These are phyloP conservation scores for thale cress (Arabidopsis thaliana) DNA, from an alignment of 345 rosid genomes.

Conservation along the genomic window TAIR10.1 NC_003070.9:8231501-8232000, in stretches of 20 bases:
- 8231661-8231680: neutral
- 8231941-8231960: conserved; percentile 3
- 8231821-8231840: conserved; percentile 30
- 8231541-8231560: neutral
- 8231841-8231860: conserved; percentile 37
- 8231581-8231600: neutral
- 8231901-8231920: conserved; percentile 38
- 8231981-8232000: conserved; percentile 8
- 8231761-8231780: neutral
- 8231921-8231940: conserved; percentile 31
- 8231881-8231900: conserved; percentile 35
- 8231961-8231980: conserved; percentile 3
- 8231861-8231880: conserved; percentile 37
- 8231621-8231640: neutral
- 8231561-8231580: neutral
- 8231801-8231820: conserved; percentile 21
- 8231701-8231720: neutral
- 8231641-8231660: neutral
- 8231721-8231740: neutral
- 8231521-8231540: neutral
- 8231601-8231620: neutral
- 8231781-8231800: conserved; percentile 14
- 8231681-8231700: neutral
- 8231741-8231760: conserved; percentile 8
- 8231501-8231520: neutral